Conservation (phyloP, 441 rosid genomes). For the Pelargonium australe region DNA sequence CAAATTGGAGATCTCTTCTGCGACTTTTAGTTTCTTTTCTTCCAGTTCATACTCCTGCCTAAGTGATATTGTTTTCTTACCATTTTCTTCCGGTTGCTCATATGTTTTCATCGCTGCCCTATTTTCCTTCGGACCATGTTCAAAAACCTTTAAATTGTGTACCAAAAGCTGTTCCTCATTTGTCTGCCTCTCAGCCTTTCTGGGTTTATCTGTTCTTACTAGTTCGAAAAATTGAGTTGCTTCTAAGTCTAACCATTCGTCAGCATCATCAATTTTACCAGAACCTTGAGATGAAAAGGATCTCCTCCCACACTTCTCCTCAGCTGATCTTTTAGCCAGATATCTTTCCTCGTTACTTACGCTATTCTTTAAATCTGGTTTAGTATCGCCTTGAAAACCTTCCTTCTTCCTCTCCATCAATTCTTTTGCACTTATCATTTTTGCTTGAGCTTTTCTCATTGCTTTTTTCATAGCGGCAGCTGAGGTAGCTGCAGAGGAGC, state of each 20-base stretch:
- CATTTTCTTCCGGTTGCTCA: constrained; percentile 31
- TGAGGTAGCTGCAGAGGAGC: constrained; percentile 58
- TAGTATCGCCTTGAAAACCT: constrained; percentile 27
- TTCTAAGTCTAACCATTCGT: constrained; percentile 57
- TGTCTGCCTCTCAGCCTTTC: constrained; percentile 33
- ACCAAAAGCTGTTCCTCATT: constrained; percentile 29
- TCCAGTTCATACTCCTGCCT: constrained; percentile 24
- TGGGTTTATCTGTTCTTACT: constrained; percentile 47
- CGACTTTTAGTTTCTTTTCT: constrained; percentile 21
- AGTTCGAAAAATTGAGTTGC: constrained; percentile 62
- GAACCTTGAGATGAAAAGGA: constrained; percentile 40
- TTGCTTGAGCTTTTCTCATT: constrained; percentile 74
- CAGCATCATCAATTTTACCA: constrained; percentile 39
- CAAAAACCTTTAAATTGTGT: constrained; percentile 24
- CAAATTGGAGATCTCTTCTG: constrained; percentile 24
- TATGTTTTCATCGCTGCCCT: constrained; percentile 26
- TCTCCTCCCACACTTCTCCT: constrained; percentile 38
- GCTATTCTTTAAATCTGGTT: constrained; percentile 28
- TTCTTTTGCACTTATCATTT: constrained; percentile 59
- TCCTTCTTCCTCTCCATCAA: constrained; percentile 58
- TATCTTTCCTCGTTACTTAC: constrained; percentile 33
- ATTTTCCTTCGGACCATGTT: constrained; percentile 36
- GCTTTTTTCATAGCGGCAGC: constrained; percentile 81
- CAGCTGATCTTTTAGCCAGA: constrained; percentile 26
- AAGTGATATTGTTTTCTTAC: constrained; percentile 21